Conservation (phyloP, 352 stramenopile species). For the Peronospora belbahrii region DNA sequence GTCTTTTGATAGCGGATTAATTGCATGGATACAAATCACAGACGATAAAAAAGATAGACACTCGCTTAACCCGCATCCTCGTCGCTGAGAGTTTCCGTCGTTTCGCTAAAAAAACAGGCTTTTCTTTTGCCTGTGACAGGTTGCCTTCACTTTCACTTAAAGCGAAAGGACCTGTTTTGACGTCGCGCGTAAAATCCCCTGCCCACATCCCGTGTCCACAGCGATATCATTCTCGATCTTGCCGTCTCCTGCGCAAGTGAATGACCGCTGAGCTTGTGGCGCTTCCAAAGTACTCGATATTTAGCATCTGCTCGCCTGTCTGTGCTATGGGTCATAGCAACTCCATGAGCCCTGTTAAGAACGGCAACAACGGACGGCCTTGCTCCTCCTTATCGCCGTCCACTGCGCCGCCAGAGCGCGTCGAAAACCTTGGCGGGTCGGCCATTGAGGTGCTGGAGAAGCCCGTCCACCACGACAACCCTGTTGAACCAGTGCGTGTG, state of each 20-base stretch:
- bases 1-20: slow-evolving; percentile 14
- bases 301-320: slow-evolving; percentile 3
- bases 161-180: slow-evolving; percentile 12
- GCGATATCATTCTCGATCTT: slow-evolving; percentile 46
- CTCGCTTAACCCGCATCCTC: slow-evolving; percentile 13
- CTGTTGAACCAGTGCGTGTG: slow-evolving; percentile 42
- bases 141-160: slow-evolving; percentile 14
- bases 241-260: slow-evolving; percentile 28
- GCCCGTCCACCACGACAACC: slow-evolving; percentile 31
- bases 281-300: slow-evolving; percentile 13
- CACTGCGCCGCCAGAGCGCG: slow-evolving; percentile 4
- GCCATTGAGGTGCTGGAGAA: slow-evolving; percentile 25
- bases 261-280: slow-evolving; percentile 9
- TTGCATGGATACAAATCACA: slow-evolving; percentile 2
- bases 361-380: slow-evolving; percentile 6
- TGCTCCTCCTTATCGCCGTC: not conserved
- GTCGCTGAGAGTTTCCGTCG: slow-evolving; percentile 24
- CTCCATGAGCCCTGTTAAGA: slow-evolving; percentile 39
- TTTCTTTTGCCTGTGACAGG: slow-evolving; percentile 19
- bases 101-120: slow-evolving; percentile 21
- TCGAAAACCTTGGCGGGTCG: slow-evolving; percentile 2
- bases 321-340: slow-evolving; percentile 30
- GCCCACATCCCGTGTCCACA: slow-evolving; percentile 9
- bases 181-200: slow-evolving; percentile 25
- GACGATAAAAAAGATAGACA: slow-evolving; percentile 13